These are phyloP conservation scores for Hanseniaspora valbyensis DNA, from an alignment of 805 yeast genomes.

Conservation along the genomic window DNA sequence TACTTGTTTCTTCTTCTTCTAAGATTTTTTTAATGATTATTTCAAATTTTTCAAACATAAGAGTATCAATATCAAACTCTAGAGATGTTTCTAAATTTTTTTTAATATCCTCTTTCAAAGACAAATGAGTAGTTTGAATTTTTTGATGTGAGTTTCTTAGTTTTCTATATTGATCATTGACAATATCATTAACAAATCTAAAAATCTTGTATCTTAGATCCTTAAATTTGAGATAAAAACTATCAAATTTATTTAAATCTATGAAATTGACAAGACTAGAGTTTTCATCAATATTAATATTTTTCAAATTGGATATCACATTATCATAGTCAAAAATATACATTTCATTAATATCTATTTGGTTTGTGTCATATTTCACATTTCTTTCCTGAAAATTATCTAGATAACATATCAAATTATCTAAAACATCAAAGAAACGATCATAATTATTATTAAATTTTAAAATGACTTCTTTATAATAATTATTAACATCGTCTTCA, in stretches of 20 bases:
- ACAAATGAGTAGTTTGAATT: not conserved
- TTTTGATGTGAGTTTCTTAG: not conserved
- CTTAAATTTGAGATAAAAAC: conserved; percentile 28
- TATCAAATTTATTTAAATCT: conserved; percentile 25
- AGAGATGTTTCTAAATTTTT: not conserved
- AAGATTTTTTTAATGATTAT: not conserved
- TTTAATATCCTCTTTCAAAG: not conserved
- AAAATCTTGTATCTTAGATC: conserved; percentile 18
- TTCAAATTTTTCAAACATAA: conserved; percentile 11
- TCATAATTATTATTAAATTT: not conserved
- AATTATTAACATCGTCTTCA: conserved; percentile 9
- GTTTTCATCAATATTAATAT: conserved; percentile 22
- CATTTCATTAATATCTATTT: not conserved
- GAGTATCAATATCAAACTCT: conserved; percentile 10
- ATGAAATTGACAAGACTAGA: conserved; percentile 29
- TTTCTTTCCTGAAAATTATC: not conserved
- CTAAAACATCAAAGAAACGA: not conserved
- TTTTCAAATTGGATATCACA: conserved; percentile 16
- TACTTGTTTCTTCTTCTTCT: not conserved
- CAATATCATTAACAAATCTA: conserved; percentile 19
- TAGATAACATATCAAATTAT: not conserved
- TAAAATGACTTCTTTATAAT: not conserved
- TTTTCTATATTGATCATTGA: not conserved
- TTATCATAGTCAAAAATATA: not conserved
- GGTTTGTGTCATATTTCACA: not conserved